A percentile compares a stretch with the other conserved stretches of the same genome.
Conservation (phyloP, 2,329 filamentous ascomycete species). For the Hypomyces rosellus region DNA sequence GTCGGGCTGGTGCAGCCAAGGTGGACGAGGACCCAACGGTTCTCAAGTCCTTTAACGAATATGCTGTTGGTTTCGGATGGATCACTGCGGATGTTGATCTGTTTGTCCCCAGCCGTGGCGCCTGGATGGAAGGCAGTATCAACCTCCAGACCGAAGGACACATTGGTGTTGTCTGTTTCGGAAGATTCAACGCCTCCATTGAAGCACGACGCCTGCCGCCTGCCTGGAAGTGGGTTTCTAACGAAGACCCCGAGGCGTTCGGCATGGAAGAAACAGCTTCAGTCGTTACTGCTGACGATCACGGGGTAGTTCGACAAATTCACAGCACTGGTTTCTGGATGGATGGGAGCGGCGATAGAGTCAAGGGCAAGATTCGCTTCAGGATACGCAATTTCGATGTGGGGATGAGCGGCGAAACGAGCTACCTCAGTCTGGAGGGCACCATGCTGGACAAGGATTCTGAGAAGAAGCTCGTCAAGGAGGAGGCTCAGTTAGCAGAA, state of each 20-base stretch:
- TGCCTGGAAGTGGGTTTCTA: conserved; percentile 73
- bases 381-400: conserved; percentile 81
- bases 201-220: conserved; percentile 67
- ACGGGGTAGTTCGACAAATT: conserved; percentile 47
- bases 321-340: conserved; percentile 67
- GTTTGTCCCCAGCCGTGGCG: conserved; percentile 68
- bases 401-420: conserved; percentile 65
- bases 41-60: conserved; percentile 63
- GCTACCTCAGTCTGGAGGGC: conserved; percentile 79
- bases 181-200: conserved; percentile 86
- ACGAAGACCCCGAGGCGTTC: conserved; percentile 34
- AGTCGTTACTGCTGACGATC: conserved; percentile 38
- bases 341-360: conserved; percentile 60
- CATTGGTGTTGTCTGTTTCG: conserved; percentile 81
- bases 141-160: conserved; percentile 86
- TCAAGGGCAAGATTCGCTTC: conserved; percentile 68
- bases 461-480: conserved; percentile 49
- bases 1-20: conserved; percentile 39
- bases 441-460: conserved; percentile 69
- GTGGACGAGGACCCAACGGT: conserved; percentile 43
- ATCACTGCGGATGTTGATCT: conserved; percentile 81
- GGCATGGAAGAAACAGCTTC: conserved; percentile 38
- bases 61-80: conserved; percentile 81
- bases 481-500: conserved; percentile 38
- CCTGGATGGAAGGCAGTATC: conserved; percentile 71